Base-by-base conservation (phyloP, 2,329 filamentous ascomycete species). In the Fusarium sp. region DNA sequence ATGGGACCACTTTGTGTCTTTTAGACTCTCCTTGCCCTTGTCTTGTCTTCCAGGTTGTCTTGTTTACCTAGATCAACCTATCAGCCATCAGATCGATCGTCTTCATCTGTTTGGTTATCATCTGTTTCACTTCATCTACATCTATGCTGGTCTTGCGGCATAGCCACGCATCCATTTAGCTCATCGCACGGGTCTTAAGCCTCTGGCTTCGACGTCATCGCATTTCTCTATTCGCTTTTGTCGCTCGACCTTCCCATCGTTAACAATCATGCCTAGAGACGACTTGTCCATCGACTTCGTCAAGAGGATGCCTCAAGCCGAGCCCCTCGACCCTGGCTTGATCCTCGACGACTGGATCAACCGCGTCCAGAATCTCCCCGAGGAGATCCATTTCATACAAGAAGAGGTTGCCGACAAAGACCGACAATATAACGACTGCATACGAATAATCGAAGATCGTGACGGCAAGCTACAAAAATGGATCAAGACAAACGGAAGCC, bases 401-500 rank as follows among this genome's bases (percentile, higher is more conserved):
- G 92, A 94, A 76, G 93, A 96, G 80, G 92, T 95, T 68, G 85
- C 89, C 75, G 91, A 92, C 77, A 95, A 94, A 79, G 93, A 97
- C 77, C 86, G 88, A 49, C 85, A 89, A 69, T 91, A 93, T 71
- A 84, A 88, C 75, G 89, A 93, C 47, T 90, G 91, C 76, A 83
- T 90, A 61, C 85, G 88, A 65, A 85, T 87, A 68, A 93, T 94
- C 75, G 87, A 89, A 39, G 89, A 91, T 61, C 89, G 91, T 69
- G 93, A 97, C 75, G 85, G 80, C 54, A 90, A 90, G 75, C 89
- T 96, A 39, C 93, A 97, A 77, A 93, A 92, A 80, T 94, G 90
- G 84, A 93, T 95, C 78, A 92, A 92, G 74, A 82, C 87, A 20
- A 91, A 95, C 71, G 91, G 92, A 68, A 92, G 91, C 74, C 88